These are phyloP conservation scores for Babesia divergens DNA, from an alignment of 169 alveolate genomes.

Conservation along the genomic window DNA sequence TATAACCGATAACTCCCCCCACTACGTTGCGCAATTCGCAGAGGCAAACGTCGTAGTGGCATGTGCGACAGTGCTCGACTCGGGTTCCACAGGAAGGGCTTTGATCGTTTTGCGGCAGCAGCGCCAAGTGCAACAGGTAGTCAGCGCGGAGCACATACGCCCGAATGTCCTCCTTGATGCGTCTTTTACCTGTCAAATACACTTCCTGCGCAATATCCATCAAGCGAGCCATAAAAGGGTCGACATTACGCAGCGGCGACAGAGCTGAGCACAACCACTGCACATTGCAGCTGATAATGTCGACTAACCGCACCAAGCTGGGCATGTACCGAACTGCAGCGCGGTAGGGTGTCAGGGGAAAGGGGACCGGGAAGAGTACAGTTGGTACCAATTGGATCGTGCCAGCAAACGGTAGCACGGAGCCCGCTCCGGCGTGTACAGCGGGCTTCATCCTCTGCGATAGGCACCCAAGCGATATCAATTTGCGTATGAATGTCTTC, in stretches of 20 bases:
- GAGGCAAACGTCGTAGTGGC: conserved; percentile 44
- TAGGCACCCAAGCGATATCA: not conserved
- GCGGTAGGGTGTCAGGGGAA: conserved; percentile 15
- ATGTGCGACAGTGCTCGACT: conserved; percentile 22
- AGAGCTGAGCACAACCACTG: conserved; percentile 13
- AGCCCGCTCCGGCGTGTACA: not conserved
- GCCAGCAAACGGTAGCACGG: conserved; percentile 26
- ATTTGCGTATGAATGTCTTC: conserved; percentile 19
- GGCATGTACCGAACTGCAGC: conserved; percentile 6
- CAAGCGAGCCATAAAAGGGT: conserved; percentile 34
- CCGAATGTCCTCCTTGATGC: conserved; percentile 26
- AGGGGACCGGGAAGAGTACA: conserved; percentile 49
- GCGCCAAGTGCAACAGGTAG: conserved; percentile 32
- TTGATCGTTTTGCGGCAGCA: not conserved
- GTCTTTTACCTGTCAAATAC: conserved; percentile 48
- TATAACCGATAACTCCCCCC: not conserved
- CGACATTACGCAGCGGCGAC: conserved; percentile 15
- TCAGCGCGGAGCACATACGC: conserved; percentile 42
- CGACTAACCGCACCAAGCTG: conserved; percentile 15
- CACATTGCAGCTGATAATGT: conserved; percentile 27
- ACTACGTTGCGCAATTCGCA: conserved; percentile 5
- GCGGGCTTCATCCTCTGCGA: not conserved
- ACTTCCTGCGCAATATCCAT: conserved; percentile 38
- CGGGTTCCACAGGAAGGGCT: not conserved
- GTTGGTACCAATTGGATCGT: conserved; percentile 4